Conservation (phyloP, 257 asterid species). For the Nicotiana tabacum region DNA sequence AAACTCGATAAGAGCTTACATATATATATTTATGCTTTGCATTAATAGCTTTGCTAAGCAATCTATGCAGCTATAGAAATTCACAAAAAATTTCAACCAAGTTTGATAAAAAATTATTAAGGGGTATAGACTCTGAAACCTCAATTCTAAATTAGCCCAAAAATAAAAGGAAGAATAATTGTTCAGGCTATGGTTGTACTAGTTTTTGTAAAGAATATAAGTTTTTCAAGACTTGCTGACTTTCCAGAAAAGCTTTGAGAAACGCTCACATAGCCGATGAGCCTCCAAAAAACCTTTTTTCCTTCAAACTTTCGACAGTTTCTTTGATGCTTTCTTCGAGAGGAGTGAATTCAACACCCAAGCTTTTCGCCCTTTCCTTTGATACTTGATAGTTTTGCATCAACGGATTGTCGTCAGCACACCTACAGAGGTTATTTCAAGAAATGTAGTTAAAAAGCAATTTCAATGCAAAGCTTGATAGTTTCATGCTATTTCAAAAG, state of each 20-base stretch:
- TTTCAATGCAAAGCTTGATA: not conserved
- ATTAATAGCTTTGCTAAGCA: not conserved
- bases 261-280: constrained; percentile 21
- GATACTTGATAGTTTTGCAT: constrained; percentile 56
- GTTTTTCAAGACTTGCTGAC: no score
- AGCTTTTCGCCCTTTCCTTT: constrained; percentile 46
- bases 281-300: constrained; percentile 38
- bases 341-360: constrained; percentile 55
- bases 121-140: not conserved
- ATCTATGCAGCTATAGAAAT: not conserved
- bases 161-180: not conserved
- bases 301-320: constrained; percentile 67
- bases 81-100: not conserved
- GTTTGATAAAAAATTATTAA: not conserved
- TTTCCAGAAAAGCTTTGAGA: not conserved
- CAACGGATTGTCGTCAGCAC: constrained; percentile 65
- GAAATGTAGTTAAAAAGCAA: not conserved
- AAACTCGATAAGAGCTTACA: no score
- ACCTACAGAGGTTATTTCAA: constrained; percentile 26
- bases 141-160: not conserved
- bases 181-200: not conserved
- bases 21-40: not conserved
- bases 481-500: not conserved
- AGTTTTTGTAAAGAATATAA: no score
- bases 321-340: constrained; percentile 58